phyloP scores from a whole-genome alignment of 2,329 filamentous ascomycete species.

The Penicillium rolfsii region DNA sequence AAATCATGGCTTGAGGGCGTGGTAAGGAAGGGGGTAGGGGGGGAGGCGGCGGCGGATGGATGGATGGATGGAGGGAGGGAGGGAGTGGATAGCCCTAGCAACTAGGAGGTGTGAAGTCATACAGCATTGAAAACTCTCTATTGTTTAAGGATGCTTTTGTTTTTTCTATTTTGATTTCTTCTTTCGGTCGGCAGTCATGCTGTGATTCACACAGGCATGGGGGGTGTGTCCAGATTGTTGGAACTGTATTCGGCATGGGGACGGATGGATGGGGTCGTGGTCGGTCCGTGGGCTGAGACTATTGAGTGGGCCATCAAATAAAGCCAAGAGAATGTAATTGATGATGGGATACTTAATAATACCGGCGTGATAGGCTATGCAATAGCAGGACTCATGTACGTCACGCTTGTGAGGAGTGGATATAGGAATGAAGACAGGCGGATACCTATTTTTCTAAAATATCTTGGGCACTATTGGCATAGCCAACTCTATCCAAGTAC shows the following conservation, averaged over 20 bases:
- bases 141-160: not conserved
- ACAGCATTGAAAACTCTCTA: not conserved
- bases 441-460: conserved; percentile 4
- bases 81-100: too few species aligned
- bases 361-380: not conserved
- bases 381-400: conserved; percentile 3
- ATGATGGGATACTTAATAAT: not conserved
- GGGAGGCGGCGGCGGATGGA: not conserved
- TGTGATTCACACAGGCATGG: conserved; percentile 2
- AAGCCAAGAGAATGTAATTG: conserved; percentile 9
- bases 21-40: not conserved
- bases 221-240: not conserved
- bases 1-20: conserved; percentile 7
- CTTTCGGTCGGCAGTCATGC: not conserved
- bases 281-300: conserved; percentile 12
- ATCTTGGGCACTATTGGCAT: conserved; percentile 21
- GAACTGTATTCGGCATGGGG: not conserved
- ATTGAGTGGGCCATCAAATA: conserved; percentile 9
- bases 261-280: not conserved
- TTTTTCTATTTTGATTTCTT: not conserved
- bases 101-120: not conserved
- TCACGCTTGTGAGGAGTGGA: not conserved
- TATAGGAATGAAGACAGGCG: not conserved
- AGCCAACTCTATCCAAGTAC: conserved; percentile 15
- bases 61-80: too few species aligned